Base-by-base conservation (phyloP, 2,329 filamentous ascomycete species). In the Ophiocordyceps polyrhachis-furcata region DNA sequence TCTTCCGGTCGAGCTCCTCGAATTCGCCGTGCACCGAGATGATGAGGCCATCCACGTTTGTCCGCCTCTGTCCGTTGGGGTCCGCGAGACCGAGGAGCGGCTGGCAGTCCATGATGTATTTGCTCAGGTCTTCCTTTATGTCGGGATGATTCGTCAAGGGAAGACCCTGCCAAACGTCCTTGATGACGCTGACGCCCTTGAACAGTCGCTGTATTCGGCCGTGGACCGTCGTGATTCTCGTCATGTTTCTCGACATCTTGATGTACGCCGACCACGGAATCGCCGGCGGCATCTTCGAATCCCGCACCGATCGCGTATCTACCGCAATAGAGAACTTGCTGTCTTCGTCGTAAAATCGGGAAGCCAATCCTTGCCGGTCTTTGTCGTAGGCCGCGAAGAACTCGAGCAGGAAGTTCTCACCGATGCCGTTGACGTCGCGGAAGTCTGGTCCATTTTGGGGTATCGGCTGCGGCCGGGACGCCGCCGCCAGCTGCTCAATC, bases 31-130 rank as follows among this genome's bases (percentile, higher is more conserved):
- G 83, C n/a, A 89, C 71, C 8, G 74, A 80, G 51, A 93, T 74
- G 43, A 84, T 71, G 50, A 93, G 73, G 8, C 86, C 85, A 50
- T 83, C 82, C 19, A 89, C 83, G 5, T 83, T 84, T 19, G 66
- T 64, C 1, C 64, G 58, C 48, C 70, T 79, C 50, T 79, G 69
- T 1, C 78, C 76, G 13, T 70, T 72, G 3, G 78, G 79, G 52
- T 93, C 85, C 3, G 73, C 71, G 21, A 93, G 69, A 31, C 80
- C 78, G 2, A 79, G 74, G 31, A 88, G 67, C 15, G 81, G 73
- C 53, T 86, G 80, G 51, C 84, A 88, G 61, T 93, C 86, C 56
- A 93, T 77, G 44, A 86, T 74, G 70, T 86, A 93, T 53, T 87
- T 83, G 55, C 74, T 69, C 13, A 78, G 63, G 42, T 84, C 74